phyloP scores from a whole-genome alignment of 331 rosid species.

The Arachis monticola region DNA sequence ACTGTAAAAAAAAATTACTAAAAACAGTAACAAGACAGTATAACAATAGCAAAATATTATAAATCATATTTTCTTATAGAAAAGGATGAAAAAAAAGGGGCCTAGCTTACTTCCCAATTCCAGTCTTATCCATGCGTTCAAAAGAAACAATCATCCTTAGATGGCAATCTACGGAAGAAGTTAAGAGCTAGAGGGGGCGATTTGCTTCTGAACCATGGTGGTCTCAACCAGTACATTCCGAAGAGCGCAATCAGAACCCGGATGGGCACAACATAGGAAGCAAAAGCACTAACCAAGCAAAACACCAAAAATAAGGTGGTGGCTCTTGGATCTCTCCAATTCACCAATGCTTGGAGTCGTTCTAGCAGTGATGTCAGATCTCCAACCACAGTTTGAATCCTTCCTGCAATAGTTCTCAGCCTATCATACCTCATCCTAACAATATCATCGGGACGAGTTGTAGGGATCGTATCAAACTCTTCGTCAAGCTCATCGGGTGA shows the following conservation, averaged over 20 bases:
- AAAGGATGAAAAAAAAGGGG: no score
- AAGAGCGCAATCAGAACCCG: constrained; percentile 7
- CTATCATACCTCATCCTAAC: background rate
- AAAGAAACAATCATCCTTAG: background rate
- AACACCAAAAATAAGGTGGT: constrained; percentile 4
- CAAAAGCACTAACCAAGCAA: background rate
- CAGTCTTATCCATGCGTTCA: no score
- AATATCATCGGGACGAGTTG: no score
- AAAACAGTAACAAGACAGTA: no score
- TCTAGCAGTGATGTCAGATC: background rate
- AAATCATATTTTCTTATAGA: no score
- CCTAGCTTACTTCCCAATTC: no score
- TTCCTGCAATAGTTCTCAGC: background rate
- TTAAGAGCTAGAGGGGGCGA: background rate
- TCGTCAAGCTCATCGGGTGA: no score
- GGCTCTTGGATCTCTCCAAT: constrained; percentile 25
- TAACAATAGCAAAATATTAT: no score
- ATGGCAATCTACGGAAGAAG: constrained; percentile 1
- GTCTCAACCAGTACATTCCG: background rate
- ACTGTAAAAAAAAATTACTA: no score
- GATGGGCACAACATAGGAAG: background rate
- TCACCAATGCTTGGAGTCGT: background rate
- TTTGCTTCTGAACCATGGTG: constrained; percentile 15
- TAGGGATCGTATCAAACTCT: no score
- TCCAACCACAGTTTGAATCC: background rate